These are phyloP conservation scores for Acacia melanoxylon DNA, from an alignment of 306 rosid genomes.

Conservation along the genomic window DNA sequence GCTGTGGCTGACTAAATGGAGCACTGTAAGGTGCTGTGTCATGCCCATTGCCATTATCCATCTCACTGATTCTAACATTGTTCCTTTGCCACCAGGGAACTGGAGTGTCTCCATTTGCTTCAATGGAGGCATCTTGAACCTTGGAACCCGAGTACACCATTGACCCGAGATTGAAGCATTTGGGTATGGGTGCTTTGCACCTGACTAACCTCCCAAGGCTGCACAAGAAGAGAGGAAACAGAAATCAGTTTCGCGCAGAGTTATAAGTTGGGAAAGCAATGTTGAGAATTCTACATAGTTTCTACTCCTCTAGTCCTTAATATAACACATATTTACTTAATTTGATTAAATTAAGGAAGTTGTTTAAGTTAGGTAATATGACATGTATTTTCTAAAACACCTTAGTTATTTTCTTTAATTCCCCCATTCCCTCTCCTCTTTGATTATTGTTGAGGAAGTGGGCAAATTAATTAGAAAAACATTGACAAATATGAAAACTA, in stretches of 20 bases:
- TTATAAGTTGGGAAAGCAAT: conserved; percentile 15
- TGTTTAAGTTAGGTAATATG: no score
- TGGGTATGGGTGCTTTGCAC: conserved; percentile 44
- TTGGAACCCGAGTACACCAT: conserved; percentile 36
- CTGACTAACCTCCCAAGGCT: conserved; percentile 86
- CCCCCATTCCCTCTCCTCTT: no score
- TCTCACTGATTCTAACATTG: conserved; percentile 52
- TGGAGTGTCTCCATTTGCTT: conserved; percentile 40
- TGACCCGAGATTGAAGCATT: conserved; percentile 48
- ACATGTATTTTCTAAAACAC: no score
- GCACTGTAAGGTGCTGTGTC: conserved; percentile 37
- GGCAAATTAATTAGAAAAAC: no score
- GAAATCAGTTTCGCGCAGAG: conserved; percentile 24
- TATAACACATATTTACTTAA: no score
- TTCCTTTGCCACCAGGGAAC: conserved; percentile 64
- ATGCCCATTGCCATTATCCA: conserved; percentile 43
- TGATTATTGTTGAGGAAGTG: no score
- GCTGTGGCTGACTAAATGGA: conserved; percentile 38
- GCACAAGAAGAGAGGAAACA: conserved; percentile 35
- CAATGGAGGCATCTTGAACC: conserved; percentile 45
- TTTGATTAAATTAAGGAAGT: no score
- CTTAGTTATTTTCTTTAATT: no score
- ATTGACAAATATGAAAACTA: no score
- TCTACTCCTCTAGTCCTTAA: no score
- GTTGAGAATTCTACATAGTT: not conserved